Base-by-base conservation (phyloP, 345 rosid genomes). In the Fremontodendron californicum region DNA sequence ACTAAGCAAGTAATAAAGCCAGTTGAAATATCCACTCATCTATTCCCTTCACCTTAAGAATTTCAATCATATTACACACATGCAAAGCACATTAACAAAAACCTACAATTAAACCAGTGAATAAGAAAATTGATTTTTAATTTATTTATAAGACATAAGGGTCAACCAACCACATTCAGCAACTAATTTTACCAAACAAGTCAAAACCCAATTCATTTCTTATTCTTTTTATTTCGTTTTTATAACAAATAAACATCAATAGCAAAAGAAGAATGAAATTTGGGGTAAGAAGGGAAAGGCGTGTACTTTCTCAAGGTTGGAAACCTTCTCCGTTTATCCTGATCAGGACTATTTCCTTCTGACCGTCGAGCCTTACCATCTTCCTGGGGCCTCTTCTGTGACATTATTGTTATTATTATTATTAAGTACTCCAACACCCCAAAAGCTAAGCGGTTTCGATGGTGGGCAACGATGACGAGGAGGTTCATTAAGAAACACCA, bases 331-430 rank as follows among this genome's bases (percentile, higher is more conserved):
- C 92, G 89, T 87, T 94, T 94, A 72, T 90, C 93, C 46, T 88
- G 51, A 13, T 71, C 95, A 0, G 86, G 85, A 76, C 75, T 75
- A 74, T 77, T 77, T 51, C 88, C 92, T 37, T 89, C 93, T 0
- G 82, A 46, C 3, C 45, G 60, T 39, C 84, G 89, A 76, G 83
- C 80, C 85, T 87, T 92, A 5, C 86, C 88, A 45, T 89, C 91
- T 18, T 96, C 99, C 60, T 87, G 87, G 57, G 90, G 94, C 81
- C 98, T 90, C 85, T 96, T 96, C 78, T 91, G 93, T 55, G 99
- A 89, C 98, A 94, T 94, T 79, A 77, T 78, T 66, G 31, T 18
- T n/a, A 10, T 21, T 16, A 49, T 19, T 68, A n/a, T n/a, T 23
- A 70, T n/a, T n/a, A n/a, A n/a, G n/a, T n/a, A 78, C 46, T 64